Evolutionary conservation across 225 moss, liverwort and hornwort genomes (phyloP).

Genomic region (Marchantia paleacea): DNA sequence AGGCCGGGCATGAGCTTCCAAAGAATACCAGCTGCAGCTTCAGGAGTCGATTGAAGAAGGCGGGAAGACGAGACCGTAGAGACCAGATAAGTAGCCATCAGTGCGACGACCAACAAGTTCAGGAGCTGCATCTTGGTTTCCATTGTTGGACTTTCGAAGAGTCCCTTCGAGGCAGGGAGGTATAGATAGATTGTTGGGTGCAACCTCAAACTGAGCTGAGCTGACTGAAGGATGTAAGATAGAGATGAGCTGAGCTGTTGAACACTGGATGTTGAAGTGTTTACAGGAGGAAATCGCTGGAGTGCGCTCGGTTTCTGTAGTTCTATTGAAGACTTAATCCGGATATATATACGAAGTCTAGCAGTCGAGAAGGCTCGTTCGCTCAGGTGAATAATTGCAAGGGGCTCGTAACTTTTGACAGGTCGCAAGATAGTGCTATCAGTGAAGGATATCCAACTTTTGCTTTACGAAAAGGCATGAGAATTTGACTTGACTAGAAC

Average conservation of each 20-base stretch:
- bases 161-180: not conserved
- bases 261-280: not conserved
- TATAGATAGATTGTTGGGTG: not conserved
- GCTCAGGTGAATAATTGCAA: conserved; percentile 2
- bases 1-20: not conserved
- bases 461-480: not conserved
- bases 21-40: not conserved
- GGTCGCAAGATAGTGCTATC: conserved; percentile 5
- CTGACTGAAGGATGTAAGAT: not conserved
- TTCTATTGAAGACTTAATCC: not conserved
- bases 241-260: not conserved
- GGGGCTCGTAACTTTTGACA: conserved; percentile 5
- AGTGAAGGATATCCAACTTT: conserved; percentile 9
- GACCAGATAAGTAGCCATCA: not conserved
- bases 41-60: not conserved
- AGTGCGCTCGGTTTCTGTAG: not conserved
- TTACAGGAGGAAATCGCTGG: not conserved
- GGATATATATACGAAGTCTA: not conserved
- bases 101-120: not conserved
- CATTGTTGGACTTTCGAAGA: not conserved
- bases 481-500: not conserved
- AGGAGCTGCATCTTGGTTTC: not conserved
- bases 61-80: not conserved
- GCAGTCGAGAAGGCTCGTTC: not conserved
- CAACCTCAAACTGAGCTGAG: not conserved